A percentile compares a stretch with the other conserved stretches of the same genome.
These are phyloP conservation scores for Trypanosoma rangeli DNA, from an alignment of 208 protist genomes.

Conservation along the genomic window DNA sequence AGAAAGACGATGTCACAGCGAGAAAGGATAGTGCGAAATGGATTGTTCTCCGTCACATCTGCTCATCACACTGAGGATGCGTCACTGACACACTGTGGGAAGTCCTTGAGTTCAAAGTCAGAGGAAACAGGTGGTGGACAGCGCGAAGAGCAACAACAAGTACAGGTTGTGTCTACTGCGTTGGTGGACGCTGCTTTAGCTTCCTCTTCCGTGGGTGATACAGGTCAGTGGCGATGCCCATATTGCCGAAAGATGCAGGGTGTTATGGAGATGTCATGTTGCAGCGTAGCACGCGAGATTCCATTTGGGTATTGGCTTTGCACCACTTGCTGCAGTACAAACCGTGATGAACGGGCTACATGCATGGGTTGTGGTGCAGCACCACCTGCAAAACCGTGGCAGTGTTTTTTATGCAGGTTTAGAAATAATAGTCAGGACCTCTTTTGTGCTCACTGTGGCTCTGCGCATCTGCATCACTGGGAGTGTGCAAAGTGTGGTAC, in stretches of 20 bases:
- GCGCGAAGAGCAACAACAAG: not conserved
- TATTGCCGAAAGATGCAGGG: constrained; percentile 57
- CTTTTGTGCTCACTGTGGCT: constrained; percentile 48
- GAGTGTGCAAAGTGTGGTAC: constrained; percentile 25
- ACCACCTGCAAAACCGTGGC: constrained; percentile 43
- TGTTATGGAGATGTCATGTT: constrained; percentile 47
- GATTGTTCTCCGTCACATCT: constrained; percentile 1
- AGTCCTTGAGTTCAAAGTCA: constrained; percentile 2
- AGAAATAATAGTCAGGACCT: constrained; percentile 36
- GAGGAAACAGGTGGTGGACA: not conserved
- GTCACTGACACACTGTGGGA: not conserved
- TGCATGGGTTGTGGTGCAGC: constrained; percentile 68
- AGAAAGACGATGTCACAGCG: not conserved
- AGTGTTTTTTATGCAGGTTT: constrained; percentile 42
- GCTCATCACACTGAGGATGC: not conserved
- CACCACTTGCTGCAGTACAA: constrained; percentile 65
- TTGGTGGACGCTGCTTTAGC: not conserved
- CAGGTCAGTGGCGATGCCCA: constrained; percentile 77
- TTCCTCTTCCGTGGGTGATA: constrained; percentile 6
- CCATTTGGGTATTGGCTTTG: constrained; percentile 81
- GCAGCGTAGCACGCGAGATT: constrained; percentile 54
- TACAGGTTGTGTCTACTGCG: too few species aligned
- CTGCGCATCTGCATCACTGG: constrained; percentile 45
- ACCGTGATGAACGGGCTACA: constrained; percentile 37
- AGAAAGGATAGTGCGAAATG: not conserved